Evolutionary conservation across 805 yeast species (phyloP).

Genomic region (Brettanomyces custersianus): DNA sequence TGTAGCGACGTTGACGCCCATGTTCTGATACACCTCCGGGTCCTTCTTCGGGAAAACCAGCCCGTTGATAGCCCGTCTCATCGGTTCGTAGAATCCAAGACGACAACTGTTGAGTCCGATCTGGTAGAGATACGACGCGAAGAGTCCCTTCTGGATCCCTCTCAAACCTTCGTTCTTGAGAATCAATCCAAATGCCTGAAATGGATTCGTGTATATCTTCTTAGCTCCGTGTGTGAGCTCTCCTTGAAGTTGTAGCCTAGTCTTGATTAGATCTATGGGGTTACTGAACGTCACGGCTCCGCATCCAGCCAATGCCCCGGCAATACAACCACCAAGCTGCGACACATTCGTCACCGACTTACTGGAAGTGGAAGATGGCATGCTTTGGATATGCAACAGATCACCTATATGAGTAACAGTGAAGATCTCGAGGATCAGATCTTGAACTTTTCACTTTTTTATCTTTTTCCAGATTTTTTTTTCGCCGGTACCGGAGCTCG

Average conservation of each 20-base stretch:
- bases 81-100: slow-evolving; percentile 89
- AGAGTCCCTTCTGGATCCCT: slow-evolving; percentile 84
- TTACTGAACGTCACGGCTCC: slow-evolving; percentile 96
- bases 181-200: slow-evolving; percentile 73
- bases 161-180: slow-evolving; percentile 73
- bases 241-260: slow-evolving; percentile 95
- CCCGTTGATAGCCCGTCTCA: slow-evolving; percentile 50
- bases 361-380: slow-evolving; percentile 4
- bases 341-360: slow-evolving; percentile 35
- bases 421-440: neutral
- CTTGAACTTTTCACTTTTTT: neutral
- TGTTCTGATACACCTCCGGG: slow-evolving; percentile 38
- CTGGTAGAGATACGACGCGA: slow-evolving; percentile 87
- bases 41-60: slow-evolving; percentile 43
- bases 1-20: slow-evolving; percentile 58
- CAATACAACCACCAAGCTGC: slow-evolving; percentile 71
- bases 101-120: slow-evolving; percentile 90
- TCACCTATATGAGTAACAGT: neutral
- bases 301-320: slow-evolving; percentile 94
- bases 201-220: slow-evolving; percentile 63
- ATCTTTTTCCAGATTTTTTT: slow-evolving; percentile 2
- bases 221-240: slow-evolving; percentile 55
- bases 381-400: neutral
- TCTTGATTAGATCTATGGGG: slow-evolving; percentile 91
- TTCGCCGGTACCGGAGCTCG: slow-evolving; percentile 3